Conservation (phyloP, 805 yeast species). For the Pichia pseudocactophila region DNA sequence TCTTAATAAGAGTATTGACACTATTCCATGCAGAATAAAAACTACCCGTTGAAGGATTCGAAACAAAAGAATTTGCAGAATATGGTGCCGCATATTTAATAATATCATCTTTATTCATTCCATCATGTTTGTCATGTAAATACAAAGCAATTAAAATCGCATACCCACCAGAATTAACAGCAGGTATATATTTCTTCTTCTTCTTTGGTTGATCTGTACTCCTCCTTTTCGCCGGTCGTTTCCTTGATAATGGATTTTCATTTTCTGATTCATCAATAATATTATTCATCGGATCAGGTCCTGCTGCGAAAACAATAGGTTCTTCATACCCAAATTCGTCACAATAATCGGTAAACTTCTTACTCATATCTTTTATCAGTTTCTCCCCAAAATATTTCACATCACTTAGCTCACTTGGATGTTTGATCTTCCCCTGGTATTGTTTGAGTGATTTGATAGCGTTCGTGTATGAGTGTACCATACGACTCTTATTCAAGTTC, state of each 20-base stretch:
- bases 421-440: conserved; percentile 36
- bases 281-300: neutral
- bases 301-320: conserved; percentile 28
- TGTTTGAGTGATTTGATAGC: conserved; percentile 47
- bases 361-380: conserved; percentile 43
- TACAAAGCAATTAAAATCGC: conserved; percentile 61
- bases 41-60: conserved; percentile 53
- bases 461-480: conserved; percentile 42
- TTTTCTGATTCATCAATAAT: neutral
- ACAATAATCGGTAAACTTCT: conserved; percentile 46
- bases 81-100: conserved; percentile 43
- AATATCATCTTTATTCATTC: conserved; percentile 57
- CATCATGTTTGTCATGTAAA: conserved; percentile 42
- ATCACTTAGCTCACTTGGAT: conserved; percentile 49
- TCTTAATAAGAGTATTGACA: conserved; percentile 50
- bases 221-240: neutral
- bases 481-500: conserved; percentile 3
- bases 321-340: conserved; percentile 36
- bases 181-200: conserved; percentile 52
- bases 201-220: neutral
- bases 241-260: conserved; percentile 4
- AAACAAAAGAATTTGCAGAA: conserved; percentile 46
- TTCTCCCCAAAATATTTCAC: conserved; percentile 69
- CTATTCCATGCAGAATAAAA: conserved; percentile 72
- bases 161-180: conserved; percentile 72